phyloP scores from a whole-genome alignment of 805 yeast species.

The Debaryomyces hansenii region DNA sequence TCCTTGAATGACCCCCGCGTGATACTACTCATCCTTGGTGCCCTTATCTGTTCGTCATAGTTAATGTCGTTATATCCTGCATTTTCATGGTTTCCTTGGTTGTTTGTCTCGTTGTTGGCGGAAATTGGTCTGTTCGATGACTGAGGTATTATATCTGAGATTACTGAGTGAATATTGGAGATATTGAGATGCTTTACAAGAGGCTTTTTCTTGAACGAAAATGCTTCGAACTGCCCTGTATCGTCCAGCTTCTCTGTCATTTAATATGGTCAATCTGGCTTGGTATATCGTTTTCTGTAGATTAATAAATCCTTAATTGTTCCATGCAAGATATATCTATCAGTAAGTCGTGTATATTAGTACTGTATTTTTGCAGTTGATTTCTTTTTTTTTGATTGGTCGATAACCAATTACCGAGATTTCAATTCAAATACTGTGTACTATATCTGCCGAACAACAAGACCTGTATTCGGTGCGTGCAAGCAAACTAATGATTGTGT shows the following conservation, averaged over 20 bases:
- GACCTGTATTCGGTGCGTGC: neutral
- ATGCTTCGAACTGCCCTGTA: conserved; percentile 17
- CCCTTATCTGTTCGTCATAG: conserved; percentile 55
- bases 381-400: neutral
- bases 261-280: neutral
- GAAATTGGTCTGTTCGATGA: conserved; percentile 1
- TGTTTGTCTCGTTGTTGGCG: neutral
- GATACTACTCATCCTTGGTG: conserved; percentile 50
- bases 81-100: neutral
- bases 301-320: too few species aligned
- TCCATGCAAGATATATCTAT: neutral
- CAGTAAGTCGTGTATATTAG: neutral
- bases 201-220: conserved; percentile 33
- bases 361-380: neutral
- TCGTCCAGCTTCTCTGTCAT: conserved; percentile 4
- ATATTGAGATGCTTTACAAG: conserved; percentile 11
- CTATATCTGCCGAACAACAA: neutral
- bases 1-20: conserved; percentile 23
- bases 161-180: conserved; percentile 19
- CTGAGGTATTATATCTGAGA: conserved; percentile 25
- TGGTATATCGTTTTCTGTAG: too few species aligned
- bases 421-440: neutral
- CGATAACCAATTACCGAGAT: neutral
- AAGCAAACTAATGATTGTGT: neutral
- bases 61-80: conserved; percentile 24